A percentile compares a stretch with the other conserved stretches of the same genome.
Conservation (phyloP, 1,284 basidiomycete species). For the Laetiporus sulphureus region DNA sequence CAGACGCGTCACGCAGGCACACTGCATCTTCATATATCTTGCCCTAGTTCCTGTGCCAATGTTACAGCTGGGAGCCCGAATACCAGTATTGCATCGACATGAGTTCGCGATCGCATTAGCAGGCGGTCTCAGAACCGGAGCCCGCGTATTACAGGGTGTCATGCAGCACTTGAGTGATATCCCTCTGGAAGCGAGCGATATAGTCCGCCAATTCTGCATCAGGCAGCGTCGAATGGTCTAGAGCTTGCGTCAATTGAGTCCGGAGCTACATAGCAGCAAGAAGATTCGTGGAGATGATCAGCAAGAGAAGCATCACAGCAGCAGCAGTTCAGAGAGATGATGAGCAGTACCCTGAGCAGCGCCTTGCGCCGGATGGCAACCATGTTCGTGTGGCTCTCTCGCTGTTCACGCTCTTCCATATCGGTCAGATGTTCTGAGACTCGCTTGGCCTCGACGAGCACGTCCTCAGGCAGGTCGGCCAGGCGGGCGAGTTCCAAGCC, state of each 20-base stretch:
- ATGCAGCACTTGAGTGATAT: slow-evolving; percentile 53
- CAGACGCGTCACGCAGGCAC: too few relatives aligned
- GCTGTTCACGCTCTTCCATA: slow-evolving; percentile 51
- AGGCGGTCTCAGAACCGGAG: too few relatives aligned
- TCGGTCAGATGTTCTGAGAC: slow-evolving; percentile 57
- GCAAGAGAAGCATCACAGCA: neutral
- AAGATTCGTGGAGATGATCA: too few relatives aligned
- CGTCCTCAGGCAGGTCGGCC: slow-evolving; percentile 70
- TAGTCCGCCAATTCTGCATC: slow-evolving; percentile 59
- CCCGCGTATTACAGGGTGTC: slow-evolving; percentile 22
- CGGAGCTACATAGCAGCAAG: slow-evolving; percentile 42
- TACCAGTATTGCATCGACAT: too few relatives aligned
- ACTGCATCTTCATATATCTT: too few relatives aligned
- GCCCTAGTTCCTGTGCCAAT: too few relatives aligned
- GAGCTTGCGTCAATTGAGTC: slow-evolving; percentile 61
- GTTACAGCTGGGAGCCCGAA: too few relatives aligned
- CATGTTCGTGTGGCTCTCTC: slow-evolving; percentile 53
- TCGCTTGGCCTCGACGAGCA: slow-evolving; percentile 54
- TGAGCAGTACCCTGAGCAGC: slow-evolving; percentile 49
- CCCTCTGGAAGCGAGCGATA: slow-evolving; percentile 59
- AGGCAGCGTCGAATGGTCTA: slow-evolving; percentile 62
- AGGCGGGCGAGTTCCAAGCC: slow-evolving; percentile 82
- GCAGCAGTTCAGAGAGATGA: neutral
- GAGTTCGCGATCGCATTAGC: too few relatives aligned
- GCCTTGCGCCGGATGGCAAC: slow-evolving; percentile 58